These are phyloP conservation scores for Blastobotrys illinoisensis DNA, from an alignment of 1,139 yeast genomes.

Conservation along the genomic window DNA sequence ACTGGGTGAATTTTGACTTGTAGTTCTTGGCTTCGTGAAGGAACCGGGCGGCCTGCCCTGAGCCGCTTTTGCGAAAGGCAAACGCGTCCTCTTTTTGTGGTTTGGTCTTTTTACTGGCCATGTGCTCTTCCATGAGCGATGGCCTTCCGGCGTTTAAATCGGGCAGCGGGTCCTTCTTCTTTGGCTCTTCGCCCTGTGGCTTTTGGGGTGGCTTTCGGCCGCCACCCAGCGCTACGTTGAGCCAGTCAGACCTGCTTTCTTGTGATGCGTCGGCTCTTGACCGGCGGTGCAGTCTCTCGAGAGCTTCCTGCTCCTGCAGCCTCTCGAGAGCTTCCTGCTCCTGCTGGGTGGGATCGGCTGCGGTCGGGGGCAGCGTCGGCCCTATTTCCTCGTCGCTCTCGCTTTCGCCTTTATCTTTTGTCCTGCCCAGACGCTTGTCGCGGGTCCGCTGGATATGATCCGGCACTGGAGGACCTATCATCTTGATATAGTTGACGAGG, in stretches of 20 bases:
- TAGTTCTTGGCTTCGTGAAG: background rate
- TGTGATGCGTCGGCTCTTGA: background rate
- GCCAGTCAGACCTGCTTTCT: slow-evolving; percentile 3
- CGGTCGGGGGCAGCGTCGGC: slow-evolving; percentile 3
- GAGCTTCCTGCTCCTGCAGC: slow-evolving; percentile 5
- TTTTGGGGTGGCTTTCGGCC: too few relatives aligned
- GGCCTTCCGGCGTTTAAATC: background rate
- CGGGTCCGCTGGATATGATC: slow-evolving; percentile 10
- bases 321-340: slow-evolving; percentile 6
- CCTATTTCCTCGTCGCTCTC: slow-evolving; percentile 10
- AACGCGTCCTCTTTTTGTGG: background rate
- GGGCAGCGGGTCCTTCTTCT: background rate
- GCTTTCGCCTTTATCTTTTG: background rate
- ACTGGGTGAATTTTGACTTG: background rate
- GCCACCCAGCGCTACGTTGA: slow-evolving; percentile 4
- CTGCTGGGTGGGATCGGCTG: slow-evolving; percentile 2
- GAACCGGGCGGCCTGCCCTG: background rate
- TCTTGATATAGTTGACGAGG: background rate
- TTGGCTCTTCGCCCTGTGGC: too few relatives aligned
- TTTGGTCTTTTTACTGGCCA: background rate
- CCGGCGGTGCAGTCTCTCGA: slow-evolving; percentile 4
- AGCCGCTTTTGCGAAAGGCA: background rate
- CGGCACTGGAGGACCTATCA: slow-evolving; percentile 14
- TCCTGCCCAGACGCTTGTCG: slow-evolving; percentile 2
- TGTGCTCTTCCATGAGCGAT: background rate